These are phyloP conservation scores for Euphrasia confusa DNA, from an alignment of 257 asterid genomes.

Conservation along the genomic window DNA sequence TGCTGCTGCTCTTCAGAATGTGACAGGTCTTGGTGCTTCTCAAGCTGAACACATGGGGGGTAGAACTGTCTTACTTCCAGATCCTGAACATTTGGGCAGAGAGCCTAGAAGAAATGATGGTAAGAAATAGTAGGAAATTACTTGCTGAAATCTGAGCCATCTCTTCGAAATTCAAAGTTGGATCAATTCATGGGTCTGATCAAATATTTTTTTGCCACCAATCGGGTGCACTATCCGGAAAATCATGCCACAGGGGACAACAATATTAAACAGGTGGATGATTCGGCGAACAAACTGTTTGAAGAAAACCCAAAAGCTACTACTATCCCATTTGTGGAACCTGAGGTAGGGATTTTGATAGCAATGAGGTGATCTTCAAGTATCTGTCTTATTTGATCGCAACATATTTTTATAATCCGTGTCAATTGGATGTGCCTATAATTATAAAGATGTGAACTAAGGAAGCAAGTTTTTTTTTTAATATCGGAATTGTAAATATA, in stretches of 20 bases:
- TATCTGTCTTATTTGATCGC: neutral
- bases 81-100: constrained; percentile 48
- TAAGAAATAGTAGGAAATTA: constrained; percentile 42
- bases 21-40: constrained; percentile 43
- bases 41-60: constrained; percentile 57
- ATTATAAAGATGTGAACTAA: neutral
- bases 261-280: constrained; percentile 61
- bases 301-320: constrained; percentile 61
- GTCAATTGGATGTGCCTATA: neutral
- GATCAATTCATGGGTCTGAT: constrained; percentile 46
- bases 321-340: constrained; percentile 51
- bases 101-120: constrained; percentile 68
- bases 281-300: constrained; percentile 43
- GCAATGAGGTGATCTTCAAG: too few species aligned
- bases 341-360: constrained; percentile 56
- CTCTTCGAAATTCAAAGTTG: constrained; percentile 40
- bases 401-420: neutral
- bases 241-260: constrained; percentile 40
- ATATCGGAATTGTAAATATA: too few species aligned
- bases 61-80: constrained; percentile 47
- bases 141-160: constrained; percentile 43
- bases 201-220: constrained; percentile 41
- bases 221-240: constrained; percentile 40
- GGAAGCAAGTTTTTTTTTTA: too few species aligned
- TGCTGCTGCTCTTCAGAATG: constrained; percentile 54